Percentiles rank a stretch among this genome's conserved stretches.
phyloP scores from a whole-genome alignment of 2,329 filamentous ascomycete genomes.

The Epichloe bromicola region DNA sequence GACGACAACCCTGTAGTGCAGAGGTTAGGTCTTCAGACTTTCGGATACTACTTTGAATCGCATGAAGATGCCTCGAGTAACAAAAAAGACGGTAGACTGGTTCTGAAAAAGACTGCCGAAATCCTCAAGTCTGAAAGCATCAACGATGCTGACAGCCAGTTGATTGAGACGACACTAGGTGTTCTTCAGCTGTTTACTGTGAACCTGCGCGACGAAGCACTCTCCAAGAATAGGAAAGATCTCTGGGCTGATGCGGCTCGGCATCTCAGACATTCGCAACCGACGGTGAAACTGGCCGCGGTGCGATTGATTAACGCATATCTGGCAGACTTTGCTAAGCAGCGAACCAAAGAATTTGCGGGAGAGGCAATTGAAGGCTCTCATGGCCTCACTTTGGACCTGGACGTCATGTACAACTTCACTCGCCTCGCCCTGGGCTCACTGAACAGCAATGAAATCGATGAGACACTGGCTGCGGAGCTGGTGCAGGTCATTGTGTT shows the following conservation, averaged over 20 bases:
- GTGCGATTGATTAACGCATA: constrained; percentile 64
- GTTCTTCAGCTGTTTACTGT: constrained; percentile 55
- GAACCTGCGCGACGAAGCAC: constrained; percentile 48
- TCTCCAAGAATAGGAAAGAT: constrained; percentile 44
- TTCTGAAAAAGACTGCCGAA: constrained; percentile 41
- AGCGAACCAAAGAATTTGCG: constrained; percentile 31
- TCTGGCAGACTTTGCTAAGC: constrained; percentile 64
- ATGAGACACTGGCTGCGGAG: constrained; percentile 65
- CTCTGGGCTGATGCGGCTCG: constrained; percentile 60
- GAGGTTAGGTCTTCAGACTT: constrained; percentile 65
- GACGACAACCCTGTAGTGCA: constrained; percentile 58
- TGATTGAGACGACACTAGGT: constrained; percentile 61
- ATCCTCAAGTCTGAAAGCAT: constrained; percentile 42
- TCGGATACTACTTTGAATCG: constrained; percentile 69
- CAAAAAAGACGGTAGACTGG: constrained; percentile 52
- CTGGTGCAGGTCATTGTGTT: constrained; percentile 73
- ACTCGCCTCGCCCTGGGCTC: constrained; percentile 37
- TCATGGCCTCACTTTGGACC: constrained; percentile 54
- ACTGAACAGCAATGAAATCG: constrained; percentile 49
- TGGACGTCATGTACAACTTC: constrained; percentile 49
- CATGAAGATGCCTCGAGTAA: constrained; percentile 45
- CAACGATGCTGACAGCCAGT: constrained; percentile 49
- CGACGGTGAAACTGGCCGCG: constrained; percentile 63
- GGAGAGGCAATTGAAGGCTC: constrained; percentile 54
- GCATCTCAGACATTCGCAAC: constrained; percentile 59